Percentiles rank a stretch among this genome's conserved stretches.
Evolutionary conservation across 768 basidiomycete species (phyloP).

Genomic region (Lactifluus volemus): DNA sequence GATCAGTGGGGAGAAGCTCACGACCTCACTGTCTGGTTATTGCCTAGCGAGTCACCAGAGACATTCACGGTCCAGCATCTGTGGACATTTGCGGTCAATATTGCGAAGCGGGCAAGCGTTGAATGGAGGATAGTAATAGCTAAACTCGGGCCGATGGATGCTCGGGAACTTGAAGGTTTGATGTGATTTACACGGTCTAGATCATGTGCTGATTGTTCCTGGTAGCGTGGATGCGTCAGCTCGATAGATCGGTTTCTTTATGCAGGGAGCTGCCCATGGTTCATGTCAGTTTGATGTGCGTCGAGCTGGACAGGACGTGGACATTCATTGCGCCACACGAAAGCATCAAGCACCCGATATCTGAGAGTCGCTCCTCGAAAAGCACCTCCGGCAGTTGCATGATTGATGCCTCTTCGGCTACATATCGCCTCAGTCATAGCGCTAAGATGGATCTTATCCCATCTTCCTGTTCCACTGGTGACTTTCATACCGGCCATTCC

Average conservation of each 20-base stretch:
- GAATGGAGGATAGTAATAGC: conserved; percentile 77
- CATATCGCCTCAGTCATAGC: conserved; percentile 13
- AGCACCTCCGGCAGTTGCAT: conserved; percentile 27
- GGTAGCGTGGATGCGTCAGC: conserved; percentile 58
- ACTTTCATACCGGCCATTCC: conserved; percentile 24
- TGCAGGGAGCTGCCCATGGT: conserved; percentile 39
- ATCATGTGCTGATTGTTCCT: neutral
- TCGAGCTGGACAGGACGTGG: conserved; percentile 53
- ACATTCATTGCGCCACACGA: conserved; percentile 36
- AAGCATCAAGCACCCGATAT: conserved; percentile 19
- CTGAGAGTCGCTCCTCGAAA: conserved; percentile 27
- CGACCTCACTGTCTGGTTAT: conserved; percentile 58
- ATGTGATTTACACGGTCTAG: neutral
- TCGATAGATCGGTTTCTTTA: conserved; percentile 34
- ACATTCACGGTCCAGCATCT: conserved; percentile 47
- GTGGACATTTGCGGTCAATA: conserved; percentile 60
- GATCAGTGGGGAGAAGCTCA: conserved; percentile 76
- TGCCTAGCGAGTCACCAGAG: conserved; percentile 41
- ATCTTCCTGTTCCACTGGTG: conserved; percentile 1
- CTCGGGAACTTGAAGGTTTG: conserved; percentile 59
- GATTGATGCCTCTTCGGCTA: conserved; percentile 34
- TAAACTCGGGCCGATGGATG: conserved; percentile 53
- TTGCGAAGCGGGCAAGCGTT: conserved; percentile 55
- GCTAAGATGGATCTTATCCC: neutral
- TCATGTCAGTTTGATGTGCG: conserved; percentile 53